phyloP scores from a whole-genome alignment of 2,329 filamentous ascomycete species.

The Neofusicoccum cordaticola region DNA sequence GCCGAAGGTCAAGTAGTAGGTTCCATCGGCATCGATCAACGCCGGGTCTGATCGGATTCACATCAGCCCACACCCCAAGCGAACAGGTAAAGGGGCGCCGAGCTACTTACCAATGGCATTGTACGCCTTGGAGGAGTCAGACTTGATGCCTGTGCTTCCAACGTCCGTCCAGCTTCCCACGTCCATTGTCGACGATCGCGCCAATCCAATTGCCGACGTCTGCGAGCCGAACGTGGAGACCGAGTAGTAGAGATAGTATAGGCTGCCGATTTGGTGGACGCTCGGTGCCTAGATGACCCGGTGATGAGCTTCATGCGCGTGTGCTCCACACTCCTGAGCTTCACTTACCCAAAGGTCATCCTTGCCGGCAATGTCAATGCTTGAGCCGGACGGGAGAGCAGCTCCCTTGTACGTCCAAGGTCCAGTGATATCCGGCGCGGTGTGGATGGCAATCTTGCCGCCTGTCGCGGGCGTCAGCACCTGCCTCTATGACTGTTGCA shows the following conservation, averaged over 20 bases:
- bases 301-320: background rate
- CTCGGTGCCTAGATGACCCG: conserved; percentile 57
- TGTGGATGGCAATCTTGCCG: conserved; percentile 49
- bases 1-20: conserved; percentile 59
- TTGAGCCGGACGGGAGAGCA: conserved; percentile 46
- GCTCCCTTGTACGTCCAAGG: conserved; percentile 52
- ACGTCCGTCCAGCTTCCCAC: conserved; percentile 59
- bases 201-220: conserved; percentile 60
- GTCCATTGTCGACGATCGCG: conserved; percentile 50
- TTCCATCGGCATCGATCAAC: conserved; percentile 41
- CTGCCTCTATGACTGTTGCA: background rate
- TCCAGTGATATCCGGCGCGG: conserved; percentile 46
- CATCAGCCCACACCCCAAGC: background rate
- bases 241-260: conserved; percentile 66
- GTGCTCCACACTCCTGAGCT: background rate
- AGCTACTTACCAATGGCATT: conserved; percentile 44
- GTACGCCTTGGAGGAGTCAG: conserved; percentile 38
- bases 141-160: conserved; percentile 53
- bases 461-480: conserved; percentile 25
- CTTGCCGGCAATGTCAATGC: conserved; percentile 45
- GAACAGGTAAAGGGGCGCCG: background rate
- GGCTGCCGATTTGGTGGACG: conserved; percentile 53
- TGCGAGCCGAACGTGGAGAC: conserved; percentile 63
- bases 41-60: conserved; percentile 39
- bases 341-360: conserved; percentile 49